Evolutionary conservation across 2,329 filamentous ascomycete genomes (phyloP), one percentile per base, ranked within the genome.

Genomic region (Achaetomium macrosporum): DNA sequence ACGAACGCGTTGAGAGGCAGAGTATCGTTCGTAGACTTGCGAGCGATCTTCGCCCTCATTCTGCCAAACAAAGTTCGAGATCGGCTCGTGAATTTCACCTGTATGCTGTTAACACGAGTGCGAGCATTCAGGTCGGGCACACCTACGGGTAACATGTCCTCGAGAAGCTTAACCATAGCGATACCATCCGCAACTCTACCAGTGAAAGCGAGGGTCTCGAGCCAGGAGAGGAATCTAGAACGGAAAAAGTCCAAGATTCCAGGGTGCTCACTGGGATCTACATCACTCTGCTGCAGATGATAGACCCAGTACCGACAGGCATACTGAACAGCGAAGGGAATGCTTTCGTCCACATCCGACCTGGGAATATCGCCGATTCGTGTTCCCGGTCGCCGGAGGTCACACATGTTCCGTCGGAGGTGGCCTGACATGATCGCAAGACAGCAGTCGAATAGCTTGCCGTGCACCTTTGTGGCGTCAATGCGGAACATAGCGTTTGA

Each of bases 251-350:
- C 40, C 31, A 20, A 15, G 17, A 44, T 39, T 30, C 47, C 41
- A 10, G n/a, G 30, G 25, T 43, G 40, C 33, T 50, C 41, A 44
- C 39, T 40, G 43, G 33, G 41, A 19, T 50, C 41, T 19, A 50
- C 33, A 39, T 39, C 47, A 20, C 47, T 44, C 47, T 33, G 41
- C 6, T 50, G 30, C 17, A 50, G 40, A 50, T 50, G 41, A 44
- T 50, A 40, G 47, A 43, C 40, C 47, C 47, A 50, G 29, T 50
- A 50, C 31, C 30, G 47, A 50, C 39, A 50, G 40, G 47, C 47
- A 33, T 50, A 50, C 47, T 49, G 39, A 29, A 49, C 47, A 13
- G 37, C 31, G 36, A 49, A 49, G 16, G 37, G 47, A 25, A 49
- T 17, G 15, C 11, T 49, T 11, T 29, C 35, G 15, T 49, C 25